phyloP scores from a whole-genome alignment of 805 yeast species.

The Cyberlindnera mississippiensis region DNA sequence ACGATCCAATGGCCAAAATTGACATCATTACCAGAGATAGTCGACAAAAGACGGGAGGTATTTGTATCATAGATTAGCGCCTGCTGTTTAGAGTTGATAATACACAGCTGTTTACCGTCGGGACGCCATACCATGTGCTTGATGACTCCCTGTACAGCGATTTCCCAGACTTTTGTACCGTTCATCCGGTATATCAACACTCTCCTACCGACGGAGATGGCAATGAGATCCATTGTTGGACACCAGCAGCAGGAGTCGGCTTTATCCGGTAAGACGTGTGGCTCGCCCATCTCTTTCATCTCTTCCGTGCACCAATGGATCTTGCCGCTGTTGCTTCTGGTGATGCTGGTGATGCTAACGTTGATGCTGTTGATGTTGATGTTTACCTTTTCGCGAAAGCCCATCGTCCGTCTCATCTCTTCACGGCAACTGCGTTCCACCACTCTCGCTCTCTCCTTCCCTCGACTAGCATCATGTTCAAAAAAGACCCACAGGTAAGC shows the following conservation, averaged over 20 bases:
- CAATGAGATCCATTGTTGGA: conserved; percentile 50
- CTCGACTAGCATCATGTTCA: conserved; percentile 14
- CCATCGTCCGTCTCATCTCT: no score
- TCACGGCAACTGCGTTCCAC: no score
- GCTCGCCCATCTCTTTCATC: no score
- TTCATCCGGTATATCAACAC: conserved; percentile 50
- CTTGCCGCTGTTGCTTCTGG: neutral
- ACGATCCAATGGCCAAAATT: conserved; percentile 19
- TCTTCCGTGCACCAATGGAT: no score
- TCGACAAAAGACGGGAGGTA: conserved; percentile 38
- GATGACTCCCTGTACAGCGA: conserved; percentile 25
- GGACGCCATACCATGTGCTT: conserved; percentile 31
- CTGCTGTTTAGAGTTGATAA: conserved; percentile 41
- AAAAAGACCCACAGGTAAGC: conserved; percentile 23
- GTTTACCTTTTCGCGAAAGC: no score
- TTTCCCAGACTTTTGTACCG: conserved; percentile 51
- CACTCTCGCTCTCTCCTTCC: no score
- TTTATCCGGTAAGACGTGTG: no score
- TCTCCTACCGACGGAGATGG: conserved; percentile 43
- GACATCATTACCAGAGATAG: no score
- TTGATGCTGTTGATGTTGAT: neutral
- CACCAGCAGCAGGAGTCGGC: no score
- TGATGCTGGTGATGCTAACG: neutral
- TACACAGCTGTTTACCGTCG: conserved; percentile 40
- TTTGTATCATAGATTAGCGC: conserved; percentile 44